A percentile compares a stretch with the other conserved stretches of the same genome.
phyloP scores from a whole-genome alignment of 805 yeast genomes.

The Torulaspora microellipsoides region DNA sequence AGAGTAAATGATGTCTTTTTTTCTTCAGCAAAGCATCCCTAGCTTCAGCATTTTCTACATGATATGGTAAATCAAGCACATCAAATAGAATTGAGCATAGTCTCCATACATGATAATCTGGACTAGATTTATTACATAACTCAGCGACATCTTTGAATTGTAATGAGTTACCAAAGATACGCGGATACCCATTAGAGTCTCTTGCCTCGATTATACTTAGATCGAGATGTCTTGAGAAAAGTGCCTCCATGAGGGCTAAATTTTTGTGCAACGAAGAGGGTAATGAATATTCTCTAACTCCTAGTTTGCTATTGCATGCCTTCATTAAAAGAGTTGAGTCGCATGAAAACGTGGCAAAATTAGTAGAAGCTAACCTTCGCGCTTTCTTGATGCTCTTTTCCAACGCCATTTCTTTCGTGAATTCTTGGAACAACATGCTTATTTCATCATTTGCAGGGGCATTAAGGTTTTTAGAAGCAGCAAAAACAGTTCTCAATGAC shows the following conservation, averaged over 20 bases:
- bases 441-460: conserved; percentile 8
- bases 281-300: conserved; percentile 10
- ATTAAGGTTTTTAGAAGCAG: conserved; percentile 12
- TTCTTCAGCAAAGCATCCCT: conserved; percentile 29
- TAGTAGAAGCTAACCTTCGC: conserved; percentile 23
- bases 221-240: conserved; percentile 25
- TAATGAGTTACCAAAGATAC: conserved; percentile 35
- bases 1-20: conserved; percentile 43
- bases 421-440: conserved; percentile 38
- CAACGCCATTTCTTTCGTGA: conserved; percentile 34
- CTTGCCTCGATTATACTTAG: conserved; percentile 26
- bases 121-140: conserved; percentile 12
- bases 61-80: conserved; percentile 24
- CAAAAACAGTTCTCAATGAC: conserved; percentile 32
- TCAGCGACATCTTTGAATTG: conserved; percentile 25
- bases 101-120: conserved; percentile 42
- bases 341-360: conserved; percentile 23
- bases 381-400: conserved; percentile 30
- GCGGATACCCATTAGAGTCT: conserved; percentile 36
- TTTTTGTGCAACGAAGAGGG: conserved; percentile 8
- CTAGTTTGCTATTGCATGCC: conserved; percentile 5
- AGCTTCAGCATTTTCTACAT: conserved; percentile 21
- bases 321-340: conserved; percentile 20
- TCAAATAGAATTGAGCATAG: conserved; percentile 63
- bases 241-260: conserved; percentile 10